Evolutionary conservation across 2,329 filamentous ascomycete species (phyloP), one percentile per base, ranked within the genome.

Genomic region (Trichoderma gracile): DNA sequence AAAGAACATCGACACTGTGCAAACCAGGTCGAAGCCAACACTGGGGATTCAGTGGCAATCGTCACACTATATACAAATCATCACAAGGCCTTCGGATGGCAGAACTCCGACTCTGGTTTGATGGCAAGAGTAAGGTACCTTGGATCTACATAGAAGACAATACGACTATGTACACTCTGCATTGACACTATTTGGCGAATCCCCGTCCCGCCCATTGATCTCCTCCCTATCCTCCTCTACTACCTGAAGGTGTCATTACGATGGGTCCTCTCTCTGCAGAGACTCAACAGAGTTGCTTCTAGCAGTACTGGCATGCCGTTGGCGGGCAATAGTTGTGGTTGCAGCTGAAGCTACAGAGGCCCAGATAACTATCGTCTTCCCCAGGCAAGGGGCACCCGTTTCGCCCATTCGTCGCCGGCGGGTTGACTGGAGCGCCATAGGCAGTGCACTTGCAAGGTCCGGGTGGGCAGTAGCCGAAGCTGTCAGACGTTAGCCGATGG

Each of bases 281-380:
- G 9, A 19, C 19, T 19, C 8, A n/a, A n/a, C 12, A 6, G 8
- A 25, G 7, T 4, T 25, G 9, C 9, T 15, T 17, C 33, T 46
- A 64, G 57, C 67, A 68, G 23, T 40, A 65, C 30, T 64, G 62
- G 61, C 74, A 76, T 8, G 74, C 74, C 74, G 49, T 66, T 15
- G 65, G 38, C 0, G 80, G 80, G 60, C 79, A 82, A 15, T 58
- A 58, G 7, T 17, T 17, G 68, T 80, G 78, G 65, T 76, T 77
- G 49, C 81, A 82, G n/a, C 77, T 74, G 67, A 77, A 83, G 63
- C 76, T 80, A 66, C 81, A 82, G 21, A 83, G 74, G 0, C 79
- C 79, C 53, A 76, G 67, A 66, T 82, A 83, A 2, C 73, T 70
- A 6, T 76, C 73, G 45, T 71, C 69, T 43, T 75, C 68, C 1